Percentiles rank a stretch among this genome's conserved stretches.
Conservation (phyloP, 2,329 filamentous ascomycete genomes). For the Neocucurbitaria cava region DNA sequence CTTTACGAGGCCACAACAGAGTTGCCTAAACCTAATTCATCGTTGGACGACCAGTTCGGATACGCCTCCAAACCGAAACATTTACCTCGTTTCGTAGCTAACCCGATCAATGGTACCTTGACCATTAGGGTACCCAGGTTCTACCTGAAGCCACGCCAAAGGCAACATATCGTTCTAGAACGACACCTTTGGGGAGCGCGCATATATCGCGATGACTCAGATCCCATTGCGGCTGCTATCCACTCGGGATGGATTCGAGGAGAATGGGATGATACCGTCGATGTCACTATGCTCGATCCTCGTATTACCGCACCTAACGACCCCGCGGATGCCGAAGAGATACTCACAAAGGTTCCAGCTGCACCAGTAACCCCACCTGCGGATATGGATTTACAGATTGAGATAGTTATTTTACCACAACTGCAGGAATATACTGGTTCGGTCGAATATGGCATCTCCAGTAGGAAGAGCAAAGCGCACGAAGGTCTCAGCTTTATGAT, state of each 20-base stretch:
- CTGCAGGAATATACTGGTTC: slow-evolving; percentile 78
- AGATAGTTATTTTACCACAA: slow-evolving; percentile 79
- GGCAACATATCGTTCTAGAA: slow-evolving; percentile 83
- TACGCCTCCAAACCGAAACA: slow-evolving; percentile 70
- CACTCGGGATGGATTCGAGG: slow-evolving; percentile 92
- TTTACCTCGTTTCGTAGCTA: slow-evolving; percentile 76
- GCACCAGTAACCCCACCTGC: slow-evolving; percentile 68
- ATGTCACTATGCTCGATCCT: slow-evolving; percentile 69
- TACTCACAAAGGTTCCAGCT: slow-evolving; percentile 49
- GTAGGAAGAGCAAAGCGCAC: slow-evolving; percentile 80
- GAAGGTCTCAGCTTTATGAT: slow-evolving; percentile 92
- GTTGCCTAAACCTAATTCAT: slow-evolving; percentile 50
- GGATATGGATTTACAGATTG: slow-evolving; percentile 85
- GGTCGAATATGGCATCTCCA: slow-evolving; percentile 81
- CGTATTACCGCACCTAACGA: slow-evolving; percentile 56
- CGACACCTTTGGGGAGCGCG: slow-evolving; percentile 91
- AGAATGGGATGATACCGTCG: slow-evolving; percentile 82
- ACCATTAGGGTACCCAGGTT: slow-evolving; percentile 85
- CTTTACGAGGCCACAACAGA: slow-evolving; percentile 76
- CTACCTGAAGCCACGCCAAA: slow-evolving; percentile 71
- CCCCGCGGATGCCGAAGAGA: slow-evolving; percentile 53
- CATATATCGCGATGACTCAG: slow-evolving; percentile 94
- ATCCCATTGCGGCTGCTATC: slow-evolving; percentile 89
- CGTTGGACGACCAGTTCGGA: slow-evolving; percentile 61
- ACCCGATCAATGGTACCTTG: slow-evolving; percentile 83